Evolutionary conservation across 306 rosid species (phyloP).

Genomic region (Dicorynia guianensis): DNA sequence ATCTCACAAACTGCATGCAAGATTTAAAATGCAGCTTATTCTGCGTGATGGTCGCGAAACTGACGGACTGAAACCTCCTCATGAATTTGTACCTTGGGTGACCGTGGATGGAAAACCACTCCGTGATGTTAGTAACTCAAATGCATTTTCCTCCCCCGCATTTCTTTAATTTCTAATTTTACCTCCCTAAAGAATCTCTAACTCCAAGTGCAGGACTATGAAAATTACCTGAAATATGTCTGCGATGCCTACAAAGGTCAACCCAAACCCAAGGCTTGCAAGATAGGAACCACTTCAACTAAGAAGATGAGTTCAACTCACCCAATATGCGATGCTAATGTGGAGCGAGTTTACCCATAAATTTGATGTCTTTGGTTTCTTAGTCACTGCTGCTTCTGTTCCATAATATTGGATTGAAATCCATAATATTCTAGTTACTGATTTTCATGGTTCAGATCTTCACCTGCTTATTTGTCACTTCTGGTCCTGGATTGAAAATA

Average conservation of each 20-base stretch:
- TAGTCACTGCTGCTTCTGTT: too few relatives aligned
- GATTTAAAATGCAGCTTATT: constrained; percentile 6
- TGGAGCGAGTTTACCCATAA: neutral
- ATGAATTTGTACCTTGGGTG: neutral
- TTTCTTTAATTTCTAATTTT: neutral
- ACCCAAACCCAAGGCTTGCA: neutral
- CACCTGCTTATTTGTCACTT: too few relatives aligned
- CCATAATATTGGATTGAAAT: too few relatives aligned
- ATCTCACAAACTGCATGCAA: neutral
- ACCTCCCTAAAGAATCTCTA: too few relatives aligned
- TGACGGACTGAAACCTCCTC: neutral
- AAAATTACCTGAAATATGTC: too few relatives aligned
- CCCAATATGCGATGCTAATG: neutral
- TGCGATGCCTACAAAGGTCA: neutral
- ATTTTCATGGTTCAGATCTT: too few relatives aligned
- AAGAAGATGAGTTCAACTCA: neutral
- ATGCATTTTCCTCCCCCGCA: neutral
- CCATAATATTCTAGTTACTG: too few relatives aligned
- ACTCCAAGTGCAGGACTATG: too few relatives aligned
- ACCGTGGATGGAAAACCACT: neutral
- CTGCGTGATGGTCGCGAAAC: constrained; percentile 2
- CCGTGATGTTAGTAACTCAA: neutral
- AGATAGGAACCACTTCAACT: neutral
- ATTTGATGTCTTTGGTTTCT: too few relatives aligned
- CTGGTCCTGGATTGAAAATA: too few relatives aligned